Percentiles rank a stretch among this genome's conserved stretches.
phyloP scores from a whole-genome alignment of 371 early-diverging fungal species.

The Syncephalis plumigaleata region DNA sequence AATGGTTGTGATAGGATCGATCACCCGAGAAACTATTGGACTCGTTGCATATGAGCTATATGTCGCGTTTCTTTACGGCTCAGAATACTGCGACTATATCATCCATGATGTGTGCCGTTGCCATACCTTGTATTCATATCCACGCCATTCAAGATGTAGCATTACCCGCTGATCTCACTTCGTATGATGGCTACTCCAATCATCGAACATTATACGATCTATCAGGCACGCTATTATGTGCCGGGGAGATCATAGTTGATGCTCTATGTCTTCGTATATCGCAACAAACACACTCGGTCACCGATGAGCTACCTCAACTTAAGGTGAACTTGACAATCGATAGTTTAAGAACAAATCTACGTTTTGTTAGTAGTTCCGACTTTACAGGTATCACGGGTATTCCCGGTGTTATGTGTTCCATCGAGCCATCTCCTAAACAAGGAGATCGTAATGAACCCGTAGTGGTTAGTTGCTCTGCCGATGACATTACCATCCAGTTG shows the following conservation, averaged over 20 bases:
- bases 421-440: slow-evolving; percentile 11
- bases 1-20: slow-evolving; percentile 24
- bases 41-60: slow-evolving; percentile 44
- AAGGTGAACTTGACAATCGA: slow-evolving; percentile 7
- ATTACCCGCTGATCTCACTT: slow-evolving; percentile 46
- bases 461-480: slow-evolving; percentile 35
- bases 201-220: slow-evolving; percentile 40
- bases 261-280: slow-evolving; percentile 11
- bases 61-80: slow-evolving; percentile 30
- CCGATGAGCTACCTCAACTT: not conserved
- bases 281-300: not conserved
- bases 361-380: slow-evolving; percentile 26
- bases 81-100: slow-evolving; percentile 26
- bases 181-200: slow-evolving; percentile 24
- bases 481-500: slow-evolving; percentile 30
- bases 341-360: slow-evolving; percentile 18
- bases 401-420: slow-evolving; percentile 24
- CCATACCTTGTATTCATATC: slow-evolving; percentile 38
- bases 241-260: slow-evolving; percentile 39
- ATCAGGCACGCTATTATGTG: slow-evolving; percentile 40
- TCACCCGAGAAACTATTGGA: slow-evolving; percentile 53
- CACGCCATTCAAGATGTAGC: slow-evolving; percentile 63
- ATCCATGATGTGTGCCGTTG: slow-evolving; percentile 17
- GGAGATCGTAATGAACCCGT: slow-evolving; percentile 30
- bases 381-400: slow-evolving; percentile 36